A percentile compares a stretch with the other conserved stretches of the same genome.
phyloP scores from a whole-genome alignment of 345 rosid genomes.

The Euphorbia tirucalli region DNA sequence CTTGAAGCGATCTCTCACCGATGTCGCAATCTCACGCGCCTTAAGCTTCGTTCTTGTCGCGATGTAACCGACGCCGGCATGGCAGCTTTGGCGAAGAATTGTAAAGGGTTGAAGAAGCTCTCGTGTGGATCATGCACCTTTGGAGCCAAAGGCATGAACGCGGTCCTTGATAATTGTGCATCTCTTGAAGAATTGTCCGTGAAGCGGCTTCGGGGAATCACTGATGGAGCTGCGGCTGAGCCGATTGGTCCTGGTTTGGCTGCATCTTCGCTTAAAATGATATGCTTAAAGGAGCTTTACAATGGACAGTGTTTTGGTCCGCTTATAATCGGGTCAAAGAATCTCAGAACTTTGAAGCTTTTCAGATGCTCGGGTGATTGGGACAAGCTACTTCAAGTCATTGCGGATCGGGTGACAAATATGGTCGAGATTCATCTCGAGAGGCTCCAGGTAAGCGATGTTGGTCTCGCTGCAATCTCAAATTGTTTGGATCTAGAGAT shows the following conservation, averaged over 20 bases:
- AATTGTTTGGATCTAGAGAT: conserved; percentile 61
- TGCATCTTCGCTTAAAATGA: conserved; percentile 52
- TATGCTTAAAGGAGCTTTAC: conserved; percentile 71
- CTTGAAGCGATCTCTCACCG: conserved; percentile 57
- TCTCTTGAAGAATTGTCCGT: conserved; percentile 69
- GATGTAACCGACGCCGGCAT: conserved; percentile 74
- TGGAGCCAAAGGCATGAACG: conserved; percentile 84
- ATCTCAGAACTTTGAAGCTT: conserved; percentile 62
- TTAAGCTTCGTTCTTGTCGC: conserved; percentile 81
- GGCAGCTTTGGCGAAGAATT: conserved; percentile 59
- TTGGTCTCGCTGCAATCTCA: conserved; percentile 52
- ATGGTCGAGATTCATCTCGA: conserved; percentile 71
- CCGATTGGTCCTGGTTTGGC: conserved; percentile 65
- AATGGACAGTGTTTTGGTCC: conserved; percentile 81
- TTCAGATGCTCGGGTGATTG: conserved; percentile 83
- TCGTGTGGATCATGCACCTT: conserved; percentile 81
- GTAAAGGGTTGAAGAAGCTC: conserved; percentile 69
- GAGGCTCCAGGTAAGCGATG: conserved; percentile 64
- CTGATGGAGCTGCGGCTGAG: conserved; percentile 50
- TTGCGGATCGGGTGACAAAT: conserved; percentile 38
- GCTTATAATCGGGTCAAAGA: conserved; percentile 56
- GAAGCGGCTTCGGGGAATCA: conserved; percentile 73
- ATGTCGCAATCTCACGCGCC: conserved; percentile 67
- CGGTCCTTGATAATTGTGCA: conserved; percentile 68
- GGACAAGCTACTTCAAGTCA: conserved; percentile 56